Base-by-base conservation (phyloP, 2,329 filamentous ascomycete species). In the Penicillium sp. region DNA sequence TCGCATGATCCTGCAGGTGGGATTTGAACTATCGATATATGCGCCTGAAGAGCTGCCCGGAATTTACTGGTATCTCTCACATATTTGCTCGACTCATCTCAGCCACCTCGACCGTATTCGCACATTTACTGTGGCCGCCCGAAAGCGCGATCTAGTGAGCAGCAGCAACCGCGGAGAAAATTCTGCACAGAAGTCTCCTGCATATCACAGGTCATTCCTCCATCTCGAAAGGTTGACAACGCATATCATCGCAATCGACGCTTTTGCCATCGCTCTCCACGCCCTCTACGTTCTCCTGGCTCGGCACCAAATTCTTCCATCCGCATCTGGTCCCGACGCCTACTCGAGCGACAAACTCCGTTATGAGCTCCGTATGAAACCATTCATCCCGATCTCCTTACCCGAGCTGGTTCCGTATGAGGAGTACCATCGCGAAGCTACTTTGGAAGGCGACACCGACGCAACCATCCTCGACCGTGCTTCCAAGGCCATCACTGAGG, bases 1-100 rank as follows among this genome's bases (percentile, higher is more conserved):
- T 83, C 89, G 94, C 72, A 90, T 88, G 81, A 89, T 96, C 48
- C 83, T 97, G 15, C 90, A 97, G 71, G 86, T 97, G 35, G 95
- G 96, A 12, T 98, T 99, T 74, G 95, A 99, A 76, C 87, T 97
- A 12, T 89, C 94, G 45, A 86, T 96, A 10, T 98, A 98, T 75
- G 88, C 94, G 55, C 83, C 87, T 0, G 90, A 96, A 73, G 95
- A 99, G 74, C 82, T 95, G 10, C 85, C 88, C 0, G 88, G 87
- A 25, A 96, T 97, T 90, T 98, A 98, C 75, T 95, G 90, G 87
- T 92, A 96, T 73, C 79, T 96, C 63, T 86, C 90, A 66, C 86
- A 91, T 78, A 79, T 96, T 60, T 81, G 90, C 70, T 84, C 88
- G 71, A 86, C 89, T 57, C 82, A 89, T 62, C 77, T 86, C 48